phyloP scores from a whole-genome alignment of 73 alveolate species.

The Paramecium primaurelia region DNA sequence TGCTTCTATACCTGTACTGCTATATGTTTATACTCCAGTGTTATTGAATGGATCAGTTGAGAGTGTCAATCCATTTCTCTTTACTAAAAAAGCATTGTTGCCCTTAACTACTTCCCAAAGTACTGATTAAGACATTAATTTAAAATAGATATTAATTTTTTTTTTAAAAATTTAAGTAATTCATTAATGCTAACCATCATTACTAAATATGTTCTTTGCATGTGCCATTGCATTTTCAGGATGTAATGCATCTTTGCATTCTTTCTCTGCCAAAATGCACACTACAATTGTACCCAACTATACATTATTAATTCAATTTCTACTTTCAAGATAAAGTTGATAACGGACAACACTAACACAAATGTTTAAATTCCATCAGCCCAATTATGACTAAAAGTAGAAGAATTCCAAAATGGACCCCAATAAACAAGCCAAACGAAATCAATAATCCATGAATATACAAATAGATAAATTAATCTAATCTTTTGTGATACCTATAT shows the following conservation, averaged over 20 bases:
- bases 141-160: conserved; percentile 4
- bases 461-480: conserved; percentile 55
- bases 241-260: conserved; percentile 43
- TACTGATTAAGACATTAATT: conserved; percentile 34
- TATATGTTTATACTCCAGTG: conserved; percentile 36
- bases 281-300: conserved; percentile 17
- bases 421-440: conserved; percentile 64
- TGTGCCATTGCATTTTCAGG: conserved; percentile 36
- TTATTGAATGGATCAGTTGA: conserved; percentile 47
- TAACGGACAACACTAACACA: neutral
- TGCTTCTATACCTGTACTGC: neutral
- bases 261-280: conserved; percentile 12
- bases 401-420: conserved; percentile 64
- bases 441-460: conserved; percentile 57
- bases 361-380: conserved; percentile 61
- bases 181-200: conserved; percentile 6
- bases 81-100: conserved; percentile 15
- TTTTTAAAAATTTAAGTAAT: neutral
- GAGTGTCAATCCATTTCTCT: neutral
- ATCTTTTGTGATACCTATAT: conserved; percentile 46
- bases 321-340: conserved; percentile 41
- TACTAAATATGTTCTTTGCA: neutral
- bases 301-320: neutral
- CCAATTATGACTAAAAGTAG: conserved; percentile 48
- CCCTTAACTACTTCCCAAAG: conserved; percentile 42